phyloP scores from a whole-genome alignment of 2,329 filamentous ascomycete genomes.

The Aspergillus puulaauensis region DNA sequence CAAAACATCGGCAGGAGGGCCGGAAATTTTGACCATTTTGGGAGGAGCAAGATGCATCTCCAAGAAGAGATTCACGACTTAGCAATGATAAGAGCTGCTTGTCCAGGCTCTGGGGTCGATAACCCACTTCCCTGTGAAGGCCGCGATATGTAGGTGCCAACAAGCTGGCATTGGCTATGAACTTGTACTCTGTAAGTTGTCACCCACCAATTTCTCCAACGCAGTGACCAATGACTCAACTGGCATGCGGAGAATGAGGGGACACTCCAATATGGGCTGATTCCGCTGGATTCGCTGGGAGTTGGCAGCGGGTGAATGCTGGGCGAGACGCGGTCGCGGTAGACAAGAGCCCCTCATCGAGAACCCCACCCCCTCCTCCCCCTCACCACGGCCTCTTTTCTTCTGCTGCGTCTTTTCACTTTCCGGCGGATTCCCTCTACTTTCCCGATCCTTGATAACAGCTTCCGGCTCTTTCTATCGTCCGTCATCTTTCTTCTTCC shows the following conservation, averaged over 20 bases:
- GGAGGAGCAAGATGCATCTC: background rate
- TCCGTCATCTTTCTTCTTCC: slow-evolving; percentile 5
- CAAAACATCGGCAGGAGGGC: background rate
- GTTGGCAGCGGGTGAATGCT: background rate
- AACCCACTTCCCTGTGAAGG: no score
- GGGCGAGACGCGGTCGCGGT: background rate
- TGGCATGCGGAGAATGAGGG: slow-evolving; percentile 12
- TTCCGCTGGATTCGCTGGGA: no score
- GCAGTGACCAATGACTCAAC: background rate
- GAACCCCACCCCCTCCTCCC: slow-evolving; percentile 17
- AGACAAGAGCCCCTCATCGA: background rate
- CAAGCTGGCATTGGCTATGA: no score
- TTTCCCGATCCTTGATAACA: slow-evolving; percentile 1
- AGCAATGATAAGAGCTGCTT: background rate
- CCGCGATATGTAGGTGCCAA: no score
- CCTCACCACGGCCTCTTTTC: slow-evolving; percentile 11
- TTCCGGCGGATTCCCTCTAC: slow-evolving; percentile 15
- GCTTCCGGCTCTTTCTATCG: background rate
- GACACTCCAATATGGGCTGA: background rate
- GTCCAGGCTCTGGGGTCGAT: no score
- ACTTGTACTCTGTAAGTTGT: background rate
- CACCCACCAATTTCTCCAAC: background rate
- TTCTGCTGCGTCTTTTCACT: slow-evolving; percentile 18
- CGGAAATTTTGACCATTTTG: background rate
- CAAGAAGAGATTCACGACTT: background rate